Evolutionary conservation across 805 yeast species (phyloP).

Genomic region (Zygosaccharomyces bailii): DNA sequence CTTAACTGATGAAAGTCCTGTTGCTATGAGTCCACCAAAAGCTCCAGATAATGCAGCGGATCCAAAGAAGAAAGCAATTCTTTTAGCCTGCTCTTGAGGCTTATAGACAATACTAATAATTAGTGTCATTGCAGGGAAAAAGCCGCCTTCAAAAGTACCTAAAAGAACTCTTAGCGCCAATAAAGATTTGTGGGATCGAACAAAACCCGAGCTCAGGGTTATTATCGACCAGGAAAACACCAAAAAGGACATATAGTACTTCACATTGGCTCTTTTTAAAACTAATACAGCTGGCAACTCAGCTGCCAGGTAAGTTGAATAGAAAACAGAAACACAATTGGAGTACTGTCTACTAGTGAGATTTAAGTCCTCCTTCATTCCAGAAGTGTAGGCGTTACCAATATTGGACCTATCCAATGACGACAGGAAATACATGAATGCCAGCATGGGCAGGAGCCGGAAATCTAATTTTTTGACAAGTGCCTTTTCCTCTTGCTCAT

Average conservation of each 20-base stretch:
- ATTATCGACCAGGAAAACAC: conserved; percentile 54
- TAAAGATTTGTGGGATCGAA: conserved; percentile 44
- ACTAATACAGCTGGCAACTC: conserved; percentile 59
- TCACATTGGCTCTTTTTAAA: conserved; percentile 49
- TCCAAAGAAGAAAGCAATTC: conserved; percentile 52
- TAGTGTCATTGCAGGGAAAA: conserved; percentile 52
- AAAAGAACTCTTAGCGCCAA: conserved; percentile 57
- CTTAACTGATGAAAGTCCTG: conserved; percentile 45
- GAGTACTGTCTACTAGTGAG: conserved; percentile 50
- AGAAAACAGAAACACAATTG: conserved; percentile 51
- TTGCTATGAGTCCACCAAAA: conserved; percentile 54
- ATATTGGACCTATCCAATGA: conserved; percentile 54
- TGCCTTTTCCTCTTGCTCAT: conserved; percentile 20
- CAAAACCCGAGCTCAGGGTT: conserved; percentile 50
- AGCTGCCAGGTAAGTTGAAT: conserved; percentile 57
- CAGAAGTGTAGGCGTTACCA: conserved; percentile 61
- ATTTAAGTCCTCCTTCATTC: conserved; percentile 55
- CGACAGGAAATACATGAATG: conserved; percentile 36
- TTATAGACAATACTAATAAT: conserved; percentile 53
- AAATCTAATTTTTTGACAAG: conserved; percentile 34
- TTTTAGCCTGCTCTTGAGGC: conserved; percentile 44
- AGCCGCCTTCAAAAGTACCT: conserved; percentile 57
- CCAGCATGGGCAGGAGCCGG: conserved; percentile 34
- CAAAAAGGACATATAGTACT: conserved; percentile 52
- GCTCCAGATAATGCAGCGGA: conserved; percentile 53